Evolutionary conservation across 2,329 filamentous ascomycete species (phyloP), one percentile per base, ranked within the genome.

Genomic region (Aspergillus pseudoviridinutans): DNA sequence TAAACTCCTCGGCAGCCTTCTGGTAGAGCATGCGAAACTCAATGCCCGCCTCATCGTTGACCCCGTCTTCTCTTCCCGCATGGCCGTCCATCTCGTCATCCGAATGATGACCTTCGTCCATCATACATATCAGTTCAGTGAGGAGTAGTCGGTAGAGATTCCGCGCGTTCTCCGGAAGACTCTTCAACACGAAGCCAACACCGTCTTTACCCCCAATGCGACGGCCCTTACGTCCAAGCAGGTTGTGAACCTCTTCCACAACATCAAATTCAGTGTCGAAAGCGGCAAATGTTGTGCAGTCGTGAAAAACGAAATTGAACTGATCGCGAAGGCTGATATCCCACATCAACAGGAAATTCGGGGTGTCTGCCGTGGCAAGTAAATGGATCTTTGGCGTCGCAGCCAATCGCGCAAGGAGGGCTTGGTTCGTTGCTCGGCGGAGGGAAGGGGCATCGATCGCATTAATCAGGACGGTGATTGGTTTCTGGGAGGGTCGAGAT

Each of bases 1-100:
- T 94, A 73, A 99, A 97, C 70, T 96, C 92, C 75, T 97, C 92
- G 4, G 93, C 89, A 2, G 94, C 92, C 78, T 96, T 97, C 71
- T 96, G 92, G 70, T 97, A 99, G 62, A 99, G 75, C 65, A 91
- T 87, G 24, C 91, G 83, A 72, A 97, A 97, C 76, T 97, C 93
- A 17, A 99, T 86, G 0, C 90, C 92, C 2, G 85, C 67, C 27
- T 80, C 76, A 42, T 78, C 74, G 24, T 62, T 61, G 28, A 56
- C 47, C 17, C 51, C 58, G 12, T 64, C 56, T 7, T 63, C 71
- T 50, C 55, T 65, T 50, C 68, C 68, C 12, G 71, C 64, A 24
- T 67, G 69, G n/a, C 62, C 73, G 24, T 71, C 81, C 35, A 62
- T 58, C 29, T 83, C 82, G 58, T 86, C 85, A 17, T 79, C 79